Conservation (phyloP, 495 filamentous ascomycete genomes). For the Neurospora sp. region DNA sequence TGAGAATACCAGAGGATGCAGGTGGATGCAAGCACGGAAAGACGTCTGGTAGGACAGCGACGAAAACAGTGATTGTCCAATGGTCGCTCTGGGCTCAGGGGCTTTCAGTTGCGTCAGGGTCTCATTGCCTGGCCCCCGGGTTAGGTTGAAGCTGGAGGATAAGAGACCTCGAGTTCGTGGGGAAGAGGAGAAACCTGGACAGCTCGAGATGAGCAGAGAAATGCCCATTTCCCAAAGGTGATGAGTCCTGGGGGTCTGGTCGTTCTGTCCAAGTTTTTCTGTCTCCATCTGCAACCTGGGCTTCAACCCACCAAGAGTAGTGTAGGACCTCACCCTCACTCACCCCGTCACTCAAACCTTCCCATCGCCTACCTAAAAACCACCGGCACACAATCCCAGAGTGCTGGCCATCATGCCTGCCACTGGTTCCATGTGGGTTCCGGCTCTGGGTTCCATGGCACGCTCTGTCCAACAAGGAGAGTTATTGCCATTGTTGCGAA, state of each 20-base stretch:
- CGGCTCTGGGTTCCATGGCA: neutral
- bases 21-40: neutral
- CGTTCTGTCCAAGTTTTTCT: neutral
- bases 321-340: neutral
- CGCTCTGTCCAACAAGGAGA: conserved; percentile 4
- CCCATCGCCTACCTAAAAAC: neutral
- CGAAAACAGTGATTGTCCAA: neutral
- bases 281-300: neutral
- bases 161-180: neutral
- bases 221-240: neutral
- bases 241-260: neutral
- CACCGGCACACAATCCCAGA: neutral
- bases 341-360: neutral
- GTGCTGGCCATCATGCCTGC: neutral
- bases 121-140: neutral
- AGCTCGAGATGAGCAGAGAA: neutral
- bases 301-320: neutral
- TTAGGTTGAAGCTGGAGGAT: neutral
- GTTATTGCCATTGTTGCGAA: conserved; percentile 16
- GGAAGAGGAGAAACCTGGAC: neutral
- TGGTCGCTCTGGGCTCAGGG: neutral
- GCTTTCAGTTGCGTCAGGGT: neutral
- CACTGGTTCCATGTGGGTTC: neutral
- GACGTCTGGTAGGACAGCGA: neutral
- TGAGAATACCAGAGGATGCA: neutral